Base-by-base conservation (phyloP, 1,284 basidiomycete genomes). In the Xanthoconium separans region DNA sequence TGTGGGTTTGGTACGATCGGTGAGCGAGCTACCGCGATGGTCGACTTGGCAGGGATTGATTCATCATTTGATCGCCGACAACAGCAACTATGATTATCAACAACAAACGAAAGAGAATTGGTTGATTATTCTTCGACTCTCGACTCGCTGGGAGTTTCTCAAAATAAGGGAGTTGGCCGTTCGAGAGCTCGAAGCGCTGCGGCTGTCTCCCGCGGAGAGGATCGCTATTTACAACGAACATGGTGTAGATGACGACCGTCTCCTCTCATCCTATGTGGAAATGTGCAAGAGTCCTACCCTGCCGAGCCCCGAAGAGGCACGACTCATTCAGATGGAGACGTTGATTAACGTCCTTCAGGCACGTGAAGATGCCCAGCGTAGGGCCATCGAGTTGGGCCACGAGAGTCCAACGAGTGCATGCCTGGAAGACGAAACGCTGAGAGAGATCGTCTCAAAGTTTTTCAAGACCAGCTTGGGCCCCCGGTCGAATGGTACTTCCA, bases 1-100 rank as follows among this genome's bases (percentile, higher is more conserved):
- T 87, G 0, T 87, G 85, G 85, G 80, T 89, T 0, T 88, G 87
- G 67, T 89, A 88, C 44, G 83, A 86, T 45, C 78, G 78, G 84
- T 87, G 40, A 40, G 63, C 29, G 24, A 16, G 13, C 33, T 1
- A 12, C 7, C n/a, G n/a, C n/a, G n/a, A n/a, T 34, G 10, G 4
- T 16, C n/a, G 13, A 16, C 18, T 37, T 10, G 22, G 13, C 29
- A 34, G 29, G 41, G 16, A 24, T 36, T 31, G 11, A 18, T 42
- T 50, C 7, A 60, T 47, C 29, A 43, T 8, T 27, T 11, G 20
- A 37, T 44, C 31, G 22, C 33, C 33, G 20, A 45, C 43, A 67
- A 45, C 43, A 67, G 16, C 61, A 68, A 43, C 52, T 80, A 40
- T 71, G 33, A 48, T 0, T 56, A 63, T 27, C n/a, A 5, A 0